Conservation (phyloP, 768 basidiomycete species). For the Sporobolomyces phaffii region DNA sequence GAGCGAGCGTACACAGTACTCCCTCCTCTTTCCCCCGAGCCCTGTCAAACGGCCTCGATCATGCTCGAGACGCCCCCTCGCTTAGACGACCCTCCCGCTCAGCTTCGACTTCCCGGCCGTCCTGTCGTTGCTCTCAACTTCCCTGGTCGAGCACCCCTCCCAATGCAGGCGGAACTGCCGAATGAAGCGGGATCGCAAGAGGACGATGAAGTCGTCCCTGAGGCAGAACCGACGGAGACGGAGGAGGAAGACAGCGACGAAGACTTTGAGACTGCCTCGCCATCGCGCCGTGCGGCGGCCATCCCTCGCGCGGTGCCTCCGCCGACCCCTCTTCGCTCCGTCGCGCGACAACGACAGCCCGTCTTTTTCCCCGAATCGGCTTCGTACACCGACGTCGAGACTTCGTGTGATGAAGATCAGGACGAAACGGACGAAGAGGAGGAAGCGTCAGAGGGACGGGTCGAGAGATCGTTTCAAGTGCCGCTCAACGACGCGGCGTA, state of each 20-base stretch:
- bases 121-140: conserved; percentile 10
- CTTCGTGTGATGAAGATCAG: conserved; percentile 5
- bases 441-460: not conserved
- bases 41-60: conserved; percentile 34
- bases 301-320: not conserved
- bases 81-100: conserved; percentile 15
- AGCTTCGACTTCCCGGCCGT: conserved; percentile 1
- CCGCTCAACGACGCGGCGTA: conserved; percentile 29
- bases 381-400: not conserved
- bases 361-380: conserved; percentile 15
- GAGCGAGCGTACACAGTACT: not conserved
- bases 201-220: not conserved
- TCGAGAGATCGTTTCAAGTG: conserved; percentile 6
- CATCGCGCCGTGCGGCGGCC: not conserved
- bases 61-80: conserved; percentile 29
- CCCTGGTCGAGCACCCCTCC: not conserved
- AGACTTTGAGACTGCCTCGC: not conserved
- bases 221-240: not conserved
- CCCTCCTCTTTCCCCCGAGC: conserved; percentile 7
- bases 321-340: not conserved
- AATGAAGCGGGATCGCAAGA: not conserved
- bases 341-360: not conserved
- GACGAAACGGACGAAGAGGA: not conserved
- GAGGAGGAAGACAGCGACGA: not conserved
- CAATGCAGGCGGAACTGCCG: no score